Evolutionary conservation across 1,284 basidiomycete genomes (phyloP).

Genomic region (Cutaneotrichosporon sp.): DNA sequence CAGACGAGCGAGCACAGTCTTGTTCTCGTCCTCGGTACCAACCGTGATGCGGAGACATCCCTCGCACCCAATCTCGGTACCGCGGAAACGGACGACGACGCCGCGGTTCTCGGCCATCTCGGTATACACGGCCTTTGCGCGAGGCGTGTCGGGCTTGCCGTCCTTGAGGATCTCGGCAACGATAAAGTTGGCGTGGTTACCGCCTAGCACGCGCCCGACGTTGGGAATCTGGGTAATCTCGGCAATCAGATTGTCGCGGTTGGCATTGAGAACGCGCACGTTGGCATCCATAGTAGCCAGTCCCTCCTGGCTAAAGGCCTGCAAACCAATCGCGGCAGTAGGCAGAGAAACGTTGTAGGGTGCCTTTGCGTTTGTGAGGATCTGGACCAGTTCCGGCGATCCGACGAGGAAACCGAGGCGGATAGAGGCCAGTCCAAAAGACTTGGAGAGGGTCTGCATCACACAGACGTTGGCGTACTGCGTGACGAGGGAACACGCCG

Average conservation of each 20-base stretch:
- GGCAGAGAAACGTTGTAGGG: slow-evolving; percentile 96
- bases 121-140: slow-evolving; percentile 74
- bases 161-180: slow-evolving; percentile 72
- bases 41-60: slow-evolving; percentile 89
- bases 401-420: slow-evolving; percentile 86
- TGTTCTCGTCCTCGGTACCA: slow-evolving; percentile 79
- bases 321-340: slow-evolving; percentile 76
- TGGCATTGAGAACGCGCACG: slow-evolving; percentile 62
- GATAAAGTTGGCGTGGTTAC: slow-evolving; percentile 89
- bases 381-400: slow-evolving; percentile 83
- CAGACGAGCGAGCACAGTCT: slow-evolving; percentile 54
- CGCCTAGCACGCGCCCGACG: slow-evolving; percentile 72
- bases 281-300: slow-evolving; percentile 68
- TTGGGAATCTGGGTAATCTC: slow-evolving; percentile 55
- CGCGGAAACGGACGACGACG: slow-evolving; percentile 88
- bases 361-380: slow-evolving; percentile 94
- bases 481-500: slow-evolving; percentile 67
- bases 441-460: slow-evolving; percentile 93
- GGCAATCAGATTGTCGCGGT: slow-evolving; percentile 61
- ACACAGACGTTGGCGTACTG: slow-evolving; percentile 89
- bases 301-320: slow-evolving; percentile 70
- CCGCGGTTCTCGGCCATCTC: slow-evolving; percentile 78
- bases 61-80: slow-evolving; percentile 78
- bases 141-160: slow-evolving; percentile 64
- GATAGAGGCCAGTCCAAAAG: slow-evolving; percentile 93